Base-by-base conservation (phyloP, 192 early-diverging fungal genomes). In the Podila epicladia region DNA sequence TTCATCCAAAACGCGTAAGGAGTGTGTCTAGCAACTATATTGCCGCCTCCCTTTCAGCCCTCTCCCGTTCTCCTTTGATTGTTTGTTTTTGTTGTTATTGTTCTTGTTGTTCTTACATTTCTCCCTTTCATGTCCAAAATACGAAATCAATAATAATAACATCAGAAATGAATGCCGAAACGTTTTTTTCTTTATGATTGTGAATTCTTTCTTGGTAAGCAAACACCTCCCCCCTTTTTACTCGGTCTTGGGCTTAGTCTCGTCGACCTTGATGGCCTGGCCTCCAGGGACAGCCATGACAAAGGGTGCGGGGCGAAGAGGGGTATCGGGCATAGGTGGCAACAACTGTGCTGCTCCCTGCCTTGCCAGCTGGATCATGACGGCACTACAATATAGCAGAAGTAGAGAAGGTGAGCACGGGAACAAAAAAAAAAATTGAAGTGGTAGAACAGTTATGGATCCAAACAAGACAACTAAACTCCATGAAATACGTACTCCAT, bases 401-500 rank as follows among this genome's bases (percentile, higher is more conserved):
- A 26, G 22, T 29, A 24, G 32, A 73, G 58, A 80, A 62, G 28
- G 62, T 24, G 31, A 37, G 20, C 28, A 58, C n/a, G 15, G 26
- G 28, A 41, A 41, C 58, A n/a, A n/a, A 8, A 9, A n/a, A 41
- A 53, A 49, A 51, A 58, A 37, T 38, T 3, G 3, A 24, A 7
- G 2, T n/a, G 22, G 32, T 33, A 28, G 4, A 38, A 5, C 13
- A 19, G 13, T 12, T 33, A 33, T 33, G 33, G 15, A 28, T 19
- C 5, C 5, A 4, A 48, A 5, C 13, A 35, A 9, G 9, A 9
- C 53, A 61, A 7, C 7, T 13, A 58, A 58, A 64, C 29, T 11
- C 22, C 13, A 45, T 31, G 49, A 66, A 32, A 49, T 1, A 83
- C 86, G 62, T 86, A 89, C 87, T 99, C 98, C 94, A 99, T 98